These are phyloP conservation scores for Pelargonium nanum DNA, from an alignment of 345 rosid species.

Conservation along the genomic window DNA sequence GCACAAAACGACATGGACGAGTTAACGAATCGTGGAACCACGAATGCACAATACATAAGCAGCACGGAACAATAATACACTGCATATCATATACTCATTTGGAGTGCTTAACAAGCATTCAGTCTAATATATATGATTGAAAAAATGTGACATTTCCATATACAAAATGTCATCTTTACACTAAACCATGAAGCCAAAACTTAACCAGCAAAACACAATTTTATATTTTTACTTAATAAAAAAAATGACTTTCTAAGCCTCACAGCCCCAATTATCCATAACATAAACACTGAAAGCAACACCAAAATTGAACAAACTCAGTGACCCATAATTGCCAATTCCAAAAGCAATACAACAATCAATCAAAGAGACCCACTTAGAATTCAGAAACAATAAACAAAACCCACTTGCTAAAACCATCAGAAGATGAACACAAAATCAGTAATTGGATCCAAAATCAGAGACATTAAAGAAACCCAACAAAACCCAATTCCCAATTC, in stretches of 20 bases:
- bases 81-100: no score
- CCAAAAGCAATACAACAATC: no score
- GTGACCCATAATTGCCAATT: neutral
- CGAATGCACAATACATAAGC: neutral
- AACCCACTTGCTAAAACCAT: slow-evolving; percentile 12
- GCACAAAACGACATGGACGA: no score
- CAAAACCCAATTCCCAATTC: neutral
- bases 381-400: neutral
- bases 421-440: neutral
- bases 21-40: neutral
- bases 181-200: neutral
- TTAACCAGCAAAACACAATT: neutral
- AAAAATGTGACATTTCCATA: neutral
- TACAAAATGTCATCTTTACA: neutral
- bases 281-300: neutral
- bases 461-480: neutral
- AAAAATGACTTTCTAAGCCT: neutral
- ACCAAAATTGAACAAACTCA: neutral
- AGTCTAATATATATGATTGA: no score
- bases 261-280: neutral
- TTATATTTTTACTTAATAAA: no score
- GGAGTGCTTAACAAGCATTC: no score
- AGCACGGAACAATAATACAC: no score
- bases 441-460: neutral
- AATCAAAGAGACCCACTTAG: no score